Evolutionary conservation across 2,329 filamentous ascomycete genomes (phyloP), one percentile per base, ranked within the genome.

Genomic region (Colletotrichum tofieldiae): DNA sequence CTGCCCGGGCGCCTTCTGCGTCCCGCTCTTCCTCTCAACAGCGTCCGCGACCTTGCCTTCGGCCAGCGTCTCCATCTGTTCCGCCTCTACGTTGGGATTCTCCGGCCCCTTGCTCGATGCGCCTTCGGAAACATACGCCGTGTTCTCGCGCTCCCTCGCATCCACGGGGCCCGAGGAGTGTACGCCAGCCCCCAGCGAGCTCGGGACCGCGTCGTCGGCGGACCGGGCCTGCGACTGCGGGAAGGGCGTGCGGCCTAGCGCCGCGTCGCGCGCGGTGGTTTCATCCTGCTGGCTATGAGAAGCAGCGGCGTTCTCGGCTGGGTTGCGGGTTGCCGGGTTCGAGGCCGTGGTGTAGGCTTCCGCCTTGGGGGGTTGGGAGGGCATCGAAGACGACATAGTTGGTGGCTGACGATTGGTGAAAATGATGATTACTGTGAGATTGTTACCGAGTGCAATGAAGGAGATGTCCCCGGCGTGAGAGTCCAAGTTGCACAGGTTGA

Each of bases 41-140:
- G 76, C 76, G 18, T 77, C 73, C 39, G 76, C 76, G n/a, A 77
- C 76, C 66, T 77, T 72, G 29, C 76, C 76, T 73, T 77, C 76
- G 29, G 65, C 69, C 16, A 77, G 26, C 20, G 76, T 77, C 35
- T 73, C 76, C 58, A 77, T 59, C 65, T 77, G 76, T 60, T 77
- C 76, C 6, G 76, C 76, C 26, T 77, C 66, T 12, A 76, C 76
- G 32, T 77, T 77, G 20, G 72, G 64, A 60, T 77, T 77, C 68
- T 77, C 67, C 9, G 29, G 66, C 11, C 56, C 58, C 8, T 26
- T 23, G 12, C 16, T 41, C 5, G 20, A 9, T 1, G 14, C 54
- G 29, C 18, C 49, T n/a, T 35, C 35, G 26, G 54, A 45, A 16
- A 49, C 59, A 23, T 65, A 66, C 18, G 55, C 62, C 26, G 76